These are phyloP conservation scores for Aspergillus persii DNA, from an alignment of 2,329 filamentous ascomycete species.

Conservation along the genomic window DNA sequence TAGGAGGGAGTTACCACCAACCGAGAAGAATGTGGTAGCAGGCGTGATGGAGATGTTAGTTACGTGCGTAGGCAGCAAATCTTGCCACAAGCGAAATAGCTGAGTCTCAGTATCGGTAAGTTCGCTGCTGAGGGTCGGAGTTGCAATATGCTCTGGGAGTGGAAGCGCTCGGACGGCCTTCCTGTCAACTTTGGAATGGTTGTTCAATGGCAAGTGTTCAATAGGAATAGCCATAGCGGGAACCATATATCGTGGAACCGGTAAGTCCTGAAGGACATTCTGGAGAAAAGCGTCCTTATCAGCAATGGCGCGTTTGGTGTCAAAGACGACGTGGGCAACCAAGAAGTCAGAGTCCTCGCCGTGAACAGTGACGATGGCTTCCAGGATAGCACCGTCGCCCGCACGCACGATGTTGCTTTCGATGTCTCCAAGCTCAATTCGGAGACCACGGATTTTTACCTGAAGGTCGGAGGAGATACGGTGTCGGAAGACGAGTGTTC, in stretches of 20 bases:
- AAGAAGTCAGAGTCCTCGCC: slow-evolving; percentile 22
- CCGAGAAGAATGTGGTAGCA: slow-evolving; percentile 19
- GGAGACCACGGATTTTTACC: slow-evolving; percentile 21
- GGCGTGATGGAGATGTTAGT: not conserved
- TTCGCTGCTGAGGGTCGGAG: not conserved
- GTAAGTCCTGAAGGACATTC: slow-evolving; percentile 29
- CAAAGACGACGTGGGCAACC: slow-evolving; percentile 37
- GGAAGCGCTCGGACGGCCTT: slow-evolving; percentile 16
- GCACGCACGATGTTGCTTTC: slow-evolving; percentile 27
- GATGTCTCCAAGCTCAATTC: slow-evolving; percentile 47
- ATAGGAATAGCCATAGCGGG: slow-evolving; percentile 27
- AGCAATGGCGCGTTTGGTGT: slow-evolving; percentile 5
- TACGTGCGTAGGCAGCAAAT: slow-evolving; percentile 1
- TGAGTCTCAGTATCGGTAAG: slow-evolving; percentile 4
- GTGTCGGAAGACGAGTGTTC: slow-evolving; percentile 17
- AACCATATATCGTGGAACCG: slow-evolving; percentile 36
- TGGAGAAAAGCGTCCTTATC: slow-evolving; percentile 20
- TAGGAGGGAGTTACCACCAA: slow-evolving; percentile 30
- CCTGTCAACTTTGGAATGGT: slow-evolving; percentile 29
- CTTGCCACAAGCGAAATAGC: slow-evolving; percentile 8
- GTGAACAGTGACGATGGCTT: slow-evolving; percentile 30
- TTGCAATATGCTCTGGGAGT: not conserved
- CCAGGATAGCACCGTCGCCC: slow-evolving; percentile 19
- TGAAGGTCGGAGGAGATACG: slow-evolving; percentile 19
- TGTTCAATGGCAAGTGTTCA: slow-evolving; percentile 24